These are phyloP conservation scores for Tuber indicum DNA, from an alignment of 495 filamentous ascomycete species.

Conservation along the genomic window DNA sequence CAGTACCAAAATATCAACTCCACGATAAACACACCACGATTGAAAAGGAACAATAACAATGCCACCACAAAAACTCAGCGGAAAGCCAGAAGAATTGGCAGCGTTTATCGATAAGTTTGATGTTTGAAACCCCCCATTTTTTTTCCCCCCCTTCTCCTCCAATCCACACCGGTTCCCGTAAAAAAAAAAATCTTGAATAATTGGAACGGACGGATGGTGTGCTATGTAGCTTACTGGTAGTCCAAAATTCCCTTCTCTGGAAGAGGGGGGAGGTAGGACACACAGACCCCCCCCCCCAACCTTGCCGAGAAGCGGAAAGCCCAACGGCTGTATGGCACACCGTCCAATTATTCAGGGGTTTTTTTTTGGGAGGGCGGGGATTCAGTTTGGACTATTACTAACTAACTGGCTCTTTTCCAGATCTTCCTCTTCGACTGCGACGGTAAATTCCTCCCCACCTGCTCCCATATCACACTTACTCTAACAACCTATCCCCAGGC, in stretches of 20 bases:
- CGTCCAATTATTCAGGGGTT: no score
- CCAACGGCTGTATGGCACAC: no score
- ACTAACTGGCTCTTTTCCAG: constrained; percentile 46
- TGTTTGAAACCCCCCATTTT: constrained; percentile 49
- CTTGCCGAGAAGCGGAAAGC: no score
- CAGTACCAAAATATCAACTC: neutral
- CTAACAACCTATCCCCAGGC: constrained; percentile 50
- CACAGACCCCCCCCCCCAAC: no score
- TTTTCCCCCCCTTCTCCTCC: no score
- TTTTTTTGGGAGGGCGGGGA: no score
- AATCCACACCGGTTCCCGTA: no score
- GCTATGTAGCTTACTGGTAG: no score
- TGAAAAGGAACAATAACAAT: constrained; percentile 8
- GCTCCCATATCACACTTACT: neutral
- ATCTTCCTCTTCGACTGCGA: constrained; percentile 95
- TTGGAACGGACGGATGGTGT: no score
- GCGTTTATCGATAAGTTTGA: constrained; percentile 87
- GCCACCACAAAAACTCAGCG: constrained; percentile 68
- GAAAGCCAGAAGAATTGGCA: constrained; percentile 64
- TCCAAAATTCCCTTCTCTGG: no score
- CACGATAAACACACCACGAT: neutral
- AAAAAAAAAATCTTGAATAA: no score
- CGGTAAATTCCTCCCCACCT: constrained; percentile 54
- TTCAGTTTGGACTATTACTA: no score
- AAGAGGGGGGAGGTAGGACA: neutral